Evolutionary conservation across 345 rosid species (phyloP), one percentile per base, ranked within the genome.

Genomic region (Toxicodendron radicans): DNA sequence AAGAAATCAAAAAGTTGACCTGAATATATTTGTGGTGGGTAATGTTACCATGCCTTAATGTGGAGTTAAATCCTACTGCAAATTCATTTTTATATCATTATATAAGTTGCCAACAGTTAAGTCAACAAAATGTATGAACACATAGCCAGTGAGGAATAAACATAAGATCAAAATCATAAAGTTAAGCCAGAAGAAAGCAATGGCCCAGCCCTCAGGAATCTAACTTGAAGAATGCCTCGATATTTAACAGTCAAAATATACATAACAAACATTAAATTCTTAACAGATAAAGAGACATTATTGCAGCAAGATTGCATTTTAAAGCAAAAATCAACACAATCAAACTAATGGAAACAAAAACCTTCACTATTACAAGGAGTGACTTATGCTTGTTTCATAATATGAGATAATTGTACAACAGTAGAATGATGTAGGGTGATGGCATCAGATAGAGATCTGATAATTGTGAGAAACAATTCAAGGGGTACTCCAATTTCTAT

Each of bases 1-100:
- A 95, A 93, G 82, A 95, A 95, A 79, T 95, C 99, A 84, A 95
- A 91, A 72, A 95, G 94, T 80, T 93, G 99, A n/a, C 99, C 99
- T 95, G 99, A 80, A 93, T 91, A 71, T 93, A 95, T 79, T 95
- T 97, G 73, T 95, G 99, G 80, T 95, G 99, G 58, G 99, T 95
- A 76, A 95, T 78, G 81, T 93, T 95, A 58, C 99, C 99, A n/a
- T n/a, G n/a, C n/a, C 99, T 90, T 73, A 95, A 81, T 18, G 99
- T 95, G 81, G 99, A 91, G 85, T 95, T 95, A 84, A 95, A 95
- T 63, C 99, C 99, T 95, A 87, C 77, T 80, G 78, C 35, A 75
- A 59, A 71, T 75, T 70, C 20, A 62, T 51, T 30, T 76, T 59
- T 24, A 51, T 2, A 33, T 30, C 65, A 75, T 57, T 46, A 59